Base-by-base conservation (phyloP, 2,329 filamentous ascomycete species). In the Neurospora sp. region DNA sequence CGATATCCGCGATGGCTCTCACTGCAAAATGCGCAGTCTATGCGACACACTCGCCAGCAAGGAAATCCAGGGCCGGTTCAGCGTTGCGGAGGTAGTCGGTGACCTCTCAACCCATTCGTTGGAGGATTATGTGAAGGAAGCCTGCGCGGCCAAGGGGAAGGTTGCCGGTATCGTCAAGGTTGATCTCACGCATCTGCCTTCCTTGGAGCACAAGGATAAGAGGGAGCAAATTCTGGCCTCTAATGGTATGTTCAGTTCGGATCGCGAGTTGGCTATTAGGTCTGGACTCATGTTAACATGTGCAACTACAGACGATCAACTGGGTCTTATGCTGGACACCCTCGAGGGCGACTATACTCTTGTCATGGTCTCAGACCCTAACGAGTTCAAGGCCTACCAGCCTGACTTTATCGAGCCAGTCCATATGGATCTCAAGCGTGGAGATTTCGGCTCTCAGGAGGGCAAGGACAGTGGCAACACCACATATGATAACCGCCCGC, bases 341-440 rank as follows among this genome's bases (percentile, higher is more conserved):
- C 76, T 80, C 38, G 76, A 76, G 19, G 80, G 81, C 62, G 52
- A 84, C 43, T 95, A 92, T 80, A 96, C 92, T 0, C 84, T 97
- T 70, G 82, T 97, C 72, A 93, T 93, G 79, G 85, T 89, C 66
- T 92, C 91, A 8, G 89, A 88, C 0, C 87, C 90, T 1, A 77
- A 79, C 73, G 81, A 83, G 71, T 80, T 79, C 70, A 79, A 80
- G 74, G 76, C 84, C 15, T 96, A 96, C 79, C 86, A 92, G 74
- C 82, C 89, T 66, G 83, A 89, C 3, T 90, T 91, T 76, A 82
- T 85, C 69, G 85, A 89, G 68, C 80, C 85, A 13, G 77, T 91
- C 67, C 91, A 91, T 76, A 87, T 89, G 78, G 92, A 95, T 73
- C 81, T 96, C 73, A 96, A 92, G 86, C 87, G 93, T 74, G 52